phyloP scores from a whole-genome alignment of 1,284 basidiomycete genomes.

The Baeospora myosura region DNA sequence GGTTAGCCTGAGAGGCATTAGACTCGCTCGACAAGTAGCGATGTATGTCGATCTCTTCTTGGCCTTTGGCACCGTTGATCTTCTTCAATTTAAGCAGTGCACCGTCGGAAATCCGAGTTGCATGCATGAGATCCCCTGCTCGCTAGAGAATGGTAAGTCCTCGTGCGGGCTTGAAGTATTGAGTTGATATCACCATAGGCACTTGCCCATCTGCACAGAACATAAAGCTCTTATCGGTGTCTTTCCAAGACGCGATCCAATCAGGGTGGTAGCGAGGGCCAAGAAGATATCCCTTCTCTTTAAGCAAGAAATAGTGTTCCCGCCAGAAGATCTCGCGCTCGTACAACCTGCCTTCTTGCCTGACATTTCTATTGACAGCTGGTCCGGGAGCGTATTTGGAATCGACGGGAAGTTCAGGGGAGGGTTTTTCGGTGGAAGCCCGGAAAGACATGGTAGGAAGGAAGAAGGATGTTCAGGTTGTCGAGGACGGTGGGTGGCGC shows the following conservation, averaged over 20 bases:
- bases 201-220: neutral
- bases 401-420: too few relatives aligned
- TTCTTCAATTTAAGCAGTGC: slow-evolving; percentile 4
- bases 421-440: too few relatives aligned
- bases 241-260: slow-evolving; percentile 1
- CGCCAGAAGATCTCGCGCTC: slow-evolving; percentile 1
- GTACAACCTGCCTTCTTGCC: too few relatives aligned
- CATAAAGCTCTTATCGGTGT: neutral
- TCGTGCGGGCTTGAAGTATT: neutral
- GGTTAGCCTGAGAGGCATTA: slow-evolving; percentile 18
- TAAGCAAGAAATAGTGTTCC: neutral
- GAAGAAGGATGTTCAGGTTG: too few relatives aligned
- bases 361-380: too few relatives aligned
- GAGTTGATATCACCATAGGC: neutral
- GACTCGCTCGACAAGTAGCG: neutral
- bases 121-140: slow-evolving; percentile 1
- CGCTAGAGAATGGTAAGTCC: neutral
- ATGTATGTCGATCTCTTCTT: neutral
- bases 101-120: slow-evolving; percentile 5
- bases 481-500: too few relatives aligned
- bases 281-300: slow-evolving; percentile 1
- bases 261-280: neutral
- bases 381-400: too few relatives aligned
- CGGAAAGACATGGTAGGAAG: too few relatives aligned
- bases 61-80: neutral